Base-by-base conservation (phyloP, 1,284 basidiomycete genomes). In the Sanguinoderma infundibulare region DNA sequence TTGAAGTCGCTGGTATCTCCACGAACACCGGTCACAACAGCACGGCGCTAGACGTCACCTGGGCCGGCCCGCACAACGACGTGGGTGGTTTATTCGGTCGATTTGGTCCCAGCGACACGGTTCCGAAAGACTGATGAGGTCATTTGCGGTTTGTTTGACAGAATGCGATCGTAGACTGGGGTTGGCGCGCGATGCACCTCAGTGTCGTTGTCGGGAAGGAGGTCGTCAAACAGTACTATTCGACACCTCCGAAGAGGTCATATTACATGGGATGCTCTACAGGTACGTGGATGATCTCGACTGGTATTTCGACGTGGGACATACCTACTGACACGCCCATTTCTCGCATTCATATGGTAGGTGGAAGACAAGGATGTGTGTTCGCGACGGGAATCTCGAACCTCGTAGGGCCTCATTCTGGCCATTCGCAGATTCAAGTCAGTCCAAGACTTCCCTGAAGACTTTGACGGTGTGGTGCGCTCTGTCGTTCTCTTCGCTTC, bases 241-340 rank as follows among this genome's bases (percentile, higher is more conserved):
- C 61, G 10, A 53, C 54, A 10, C 28, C 66, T 2, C 63, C 65
- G 39, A 62, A 59, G 26, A 72, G 69, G 50, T 69, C 72, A 9
- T 75, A 74, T 50, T 75, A 72, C 55, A 53, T 74, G 12, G 72
- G 73, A 8, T 74, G 73, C 54, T 75, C 74, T 4, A 72, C 67
- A 9, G 74, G 74, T 68, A 50, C 24, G 71, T 53, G 5, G 28
- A 9, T 20, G 17, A 40, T 26, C 34, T 14, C 20, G 3, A 9
- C 7, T 5, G 7, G 34, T 3, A 1, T 30, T 52, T 12, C 32
- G 32, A n/a, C 24, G 15, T 12, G 24, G 9, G 22, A 24, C 22
- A 15, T 38, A 12, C 36, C 24, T 26, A 32, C n/a, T 55, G 39
- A 55, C 30, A 17, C 12, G 17, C 32, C 28, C 30, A 49, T 32